Percentiles rank a stretch among this genome's conserved stretches.
Evolutionary conservation across 352 stramenopile genomes (phyloP).

Genomic region (Peronospora destructor): DNA sequence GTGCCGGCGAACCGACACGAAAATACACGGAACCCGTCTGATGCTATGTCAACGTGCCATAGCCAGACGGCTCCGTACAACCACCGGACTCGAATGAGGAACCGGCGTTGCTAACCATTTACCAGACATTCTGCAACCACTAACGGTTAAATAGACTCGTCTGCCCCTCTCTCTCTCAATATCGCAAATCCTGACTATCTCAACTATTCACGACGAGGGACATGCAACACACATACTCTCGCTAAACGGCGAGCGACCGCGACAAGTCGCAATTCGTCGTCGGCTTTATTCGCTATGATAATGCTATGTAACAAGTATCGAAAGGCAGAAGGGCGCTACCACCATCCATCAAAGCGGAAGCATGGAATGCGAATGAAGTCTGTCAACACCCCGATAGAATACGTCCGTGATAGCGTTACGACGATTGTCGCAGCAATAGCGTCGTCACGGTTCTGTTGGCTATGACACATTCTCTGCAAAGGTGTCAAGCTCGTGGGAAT

Average conservation of each 20-base stretch:
- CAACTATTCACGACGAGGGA: conserved; percentile 22
- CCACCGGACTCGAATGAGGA: no score
- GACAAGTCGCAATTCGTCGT: neutral
- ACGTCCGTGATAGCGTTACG: conserved; percentile 9
- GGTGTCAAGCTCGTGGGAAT: neutral
- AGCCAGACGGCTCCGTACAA: no score
- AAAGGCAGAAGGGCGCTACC: conserved; percentile 6
- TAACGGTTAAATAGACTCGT: no score
- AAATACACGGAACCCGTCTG: no score
- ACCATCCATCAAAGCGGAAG: conserved; percentile 5
- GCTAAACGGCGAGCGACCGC: conserved; percentile 5
- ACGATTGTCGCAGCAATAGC: neutral
- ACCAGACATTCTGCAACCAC: no score
- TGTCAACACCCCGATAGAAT: conserved; percentile 17
- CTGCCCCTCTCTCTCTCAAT: no score
- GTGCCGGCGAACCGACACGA: no score
- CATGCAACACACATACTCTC: conserved; percentile 1
- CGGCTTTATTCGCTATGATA: neutral
- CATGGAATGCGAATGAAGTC: conserved; percentile 2
- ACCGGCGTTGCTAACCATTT: no score
- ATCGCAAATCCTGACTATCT: conserved; percentile 28
- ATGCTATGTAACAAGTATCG: neutral
- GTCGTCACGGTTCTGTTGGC: neutral
- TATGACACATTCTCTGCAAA: neutral
- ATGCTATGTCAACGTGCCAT: no score